A percentile compares a stretch with the other conserved stretches of the same genome.
phyloP scores from a whole-genome alignment of 129 eudicot species.

The Lonicera japonica region DNA sequence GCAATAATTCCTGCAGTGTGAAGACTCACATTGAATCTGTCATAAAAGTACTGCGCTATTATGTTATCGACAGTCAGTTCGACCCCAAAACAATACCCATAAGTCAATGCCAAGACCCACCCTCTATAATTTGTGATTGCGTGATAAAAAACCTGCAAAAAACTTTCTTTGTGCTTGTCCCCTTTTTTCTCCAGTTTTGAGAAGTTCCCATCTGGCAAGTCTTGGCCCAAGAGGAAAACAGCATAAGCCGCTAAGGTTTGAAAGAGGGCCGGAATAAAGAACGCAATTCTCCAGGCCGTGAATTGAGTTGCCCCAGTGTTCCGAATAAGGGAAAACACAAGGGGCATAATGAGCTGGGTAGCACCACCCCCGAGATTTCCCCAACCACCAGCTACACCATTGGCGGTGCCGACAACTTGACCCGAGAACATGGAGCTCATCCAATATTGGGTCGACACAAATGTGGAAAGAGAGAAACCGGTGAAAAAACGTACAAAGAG shows the following conservation, averaged over 20 bases:
- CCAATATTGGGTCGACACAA: conserved; percentile 18
- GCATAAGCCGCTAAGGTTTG: conserved; percentile 23
- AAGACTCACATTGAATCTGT: conserved; percentile 22
- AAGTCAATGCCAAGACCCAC: conserved; percentile 26
- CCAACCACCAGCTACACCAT: conserved; percentile 33
- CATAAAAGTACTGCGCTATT: conserved; percentile 28
- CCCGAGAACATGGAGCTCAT: conserved; percentile 25
- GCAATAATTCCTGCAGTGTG: conserved; percentile 34
- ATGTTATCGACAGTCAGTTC: conserved; percentile 32
- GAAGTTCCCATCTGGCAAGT: conserved; percentile 26
- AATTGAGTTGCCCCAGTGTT: conserved; percentile 10
- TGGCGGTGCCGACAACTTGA: conserved; percentile 25
- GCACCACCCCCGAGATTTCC: conserved; percentile 33
- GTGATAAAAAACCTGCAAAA: conserved; percentile 8
- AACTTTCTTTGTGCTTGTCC: conserved; percentile 21
- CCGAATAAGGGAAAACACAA: conserved; percentile 13
- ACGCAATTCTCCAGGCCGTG: conserved; percentile 31
- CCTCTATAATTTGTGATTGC: conserved; percentile 25
- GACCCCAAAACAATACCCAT: conserved; percentile 36
- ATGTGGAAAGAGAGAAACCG: conserved; percentile 13
- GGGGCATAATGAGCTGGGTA: conserved; percentile 34
- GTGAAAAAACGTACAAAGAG: conserved; percentile 20
- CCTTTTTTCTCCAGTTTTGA: conserved; percentile 13
- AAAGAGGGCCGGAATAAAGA: conserved; percentile 23
- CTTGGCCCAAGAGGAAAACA: conserved; percentile 27